Conservation (phyloP, 306 rosid species). For the Cicer yamashitae region DNA sequence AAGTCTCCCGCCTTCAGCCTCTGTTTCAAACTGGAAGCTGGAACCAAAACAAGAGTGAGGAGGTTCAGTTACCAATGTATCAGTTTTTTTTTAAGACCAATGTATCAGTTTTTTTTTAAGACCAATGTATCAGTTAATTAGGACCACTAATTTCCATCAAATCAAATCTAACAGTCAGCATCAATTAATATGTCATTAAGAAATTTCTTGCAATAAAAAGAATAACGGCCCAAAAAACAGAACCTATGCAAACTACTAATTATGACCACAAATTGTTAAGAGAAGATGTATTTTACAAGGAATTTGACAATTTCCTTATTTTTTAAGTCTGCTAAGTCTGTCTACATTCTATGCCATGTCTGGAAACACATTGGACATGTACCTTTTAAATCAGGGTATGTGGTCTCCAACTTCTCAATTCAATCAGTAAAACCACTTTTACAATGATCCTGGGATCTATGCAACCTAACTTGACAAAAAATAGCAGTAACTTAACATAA, state of each 20-base stretch:
- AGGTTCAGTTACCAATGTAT: conserved; percentile 41
- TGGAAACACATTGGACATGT: conserved; percentile 1
- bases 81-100: conserved; percentile 22
- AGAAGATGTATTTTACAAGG: neutral
- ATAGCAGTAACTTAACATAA: neutral
- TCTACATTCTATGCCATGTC: conserved; percentile 10
- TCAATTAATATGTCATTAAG: conserved; percentile 18
- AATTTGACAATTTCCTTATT: conserved; percentile 32
- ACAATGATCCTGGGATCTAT: conserved; percentile 5
- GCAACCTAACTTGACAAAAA: conserved; percentile 19
- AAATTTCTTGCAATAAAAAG: conserved; percentile 3
- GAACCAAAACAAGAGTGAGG: conserved; percentile 46
- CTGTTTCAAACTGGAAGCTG: conserved; percentile 98
- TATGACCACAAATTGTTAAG: neutral
- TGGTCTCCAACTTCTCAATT: conserved; percentile 29
- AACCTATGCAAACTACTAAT: conserved; percentile 22
- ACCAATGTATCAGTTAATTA: conserved; percentile 28
- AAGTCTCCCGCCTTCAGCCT: conserved; percentile 81
- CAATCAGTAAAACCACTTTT: conserved; percentile 15
- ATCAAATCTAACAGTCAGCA: conserved; percentile 33
- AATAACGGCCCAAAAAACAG: conserved; percentile 14
- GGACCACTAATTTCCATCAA: conserved; percentile 19
- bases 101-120: neutral
- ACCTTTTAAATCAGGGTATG: conserved; percentile 21
- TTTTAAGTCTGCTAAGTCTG: conserved; percentile 11